Evolutionary conservation across 495 filamentous ascomycete species (phyloP).

Genomic region (Neurospora sp.): DNA sequence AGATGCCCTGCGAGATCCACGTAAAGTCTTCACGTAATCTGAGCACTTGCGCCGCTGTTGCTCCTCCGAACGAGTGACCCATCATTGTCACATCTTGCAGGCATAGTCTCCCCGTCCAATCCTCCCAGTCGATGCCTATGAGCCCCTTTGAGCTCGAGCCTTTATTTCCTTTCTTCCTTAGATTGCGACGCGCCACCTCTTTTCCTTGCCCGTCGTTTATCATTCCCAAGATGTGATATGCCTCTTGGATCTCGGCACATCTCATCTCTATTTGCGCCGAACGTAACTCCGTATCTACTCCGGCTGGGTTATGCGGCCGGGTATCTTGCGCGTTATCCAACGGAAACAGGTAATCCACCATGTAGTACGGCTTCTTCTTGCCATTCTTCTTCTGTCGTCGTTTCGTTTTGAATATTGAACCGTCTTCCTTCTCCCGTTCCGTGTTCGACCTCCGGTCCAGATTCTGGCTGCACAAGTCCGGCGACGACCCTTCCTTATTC

Average conservation of each 20-base stretch:
- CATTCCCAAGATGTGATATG: conserved; percentile 43
- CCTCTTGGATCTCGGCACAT: conserved; percentile 49
- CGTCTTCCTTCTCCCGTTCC: conserved; percentile 2
- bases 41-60: conserved; percentile 51
- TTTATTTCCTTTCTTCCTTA: conserved; percentile 39
- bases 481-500: conserved; percentile 19
- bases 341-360: conserved; percentile 37
- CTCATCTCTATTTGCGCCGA: conserved; percentile 53
- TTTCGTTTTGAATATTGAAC: not conserved
- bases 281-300: conserved; percentile 31
- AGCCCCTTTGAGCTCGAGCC: conserved; percentile 38
- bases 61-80: conserved; percentile 59
- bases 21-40: conserved; percentile 36
- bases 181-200: conserved; percentile 33
- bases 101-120: conserved; percentile 30
- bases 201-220: conserved; percentile 40
- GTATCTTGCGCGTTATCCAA: conserved; percentile 31
- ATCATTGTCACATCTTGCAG: conserved; percentile 49
- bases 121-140: conserved; percentile 27
- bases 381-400: not conserved
- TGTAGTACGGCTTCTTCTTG: conserved; percentile 17
- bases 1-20: conserved; percentile 46
- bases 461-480: conserved; percentile 13
- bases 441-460: conserved; percentile 6
- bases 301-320: conserved; percentile 23